These are phyloP conservation scores for Penicillium sp. DNA, from an alignment of 2,329 filamentous ascomycete genomes.

Conservation along the genomic window DNA sequence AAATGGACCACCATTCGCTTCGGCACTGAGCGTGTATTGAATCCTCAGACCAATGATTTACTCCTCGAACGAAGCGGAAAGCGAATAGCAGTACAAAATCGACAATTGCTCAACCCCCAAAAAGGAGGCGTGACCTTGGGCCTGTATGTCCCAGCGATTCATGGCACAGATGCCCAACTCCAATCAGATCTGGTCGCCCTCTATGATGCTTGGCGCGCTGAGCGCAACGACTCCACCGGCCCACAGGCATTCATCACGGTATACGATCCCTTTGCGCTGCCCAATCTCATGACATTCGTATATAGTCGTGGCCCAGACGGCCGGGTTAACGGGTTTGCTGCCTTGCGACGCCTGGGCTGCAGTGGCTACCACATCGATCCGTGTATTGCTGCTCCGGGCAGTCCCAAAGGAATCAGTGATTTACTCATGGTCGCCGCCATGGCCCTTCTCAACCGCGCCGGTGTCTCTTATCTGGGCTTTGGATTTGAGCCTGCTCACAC, in stretches of 20 bases:
- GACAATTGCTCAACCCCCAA: conserved; percentile 36
- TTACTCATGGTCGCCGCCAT: conserved; percentile 40
- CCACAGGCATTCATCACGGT: conserved; percentile 44
- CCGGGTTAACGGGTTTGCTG: conserved; percentile 39
- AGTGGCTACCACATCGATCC: conserved; percentile 47
- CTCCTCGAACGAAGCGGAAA: conserved; percentile 38
- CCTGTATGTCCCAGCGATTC: conserved; percentile 35
- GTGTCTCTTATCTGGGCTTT: conserved; percentile 38
- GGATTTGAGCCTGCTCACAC: conserved; percentile 40
- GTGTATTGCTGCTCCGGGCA: conserved; percentile 35
- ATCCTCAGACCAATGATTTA: conserved; percentile 42
- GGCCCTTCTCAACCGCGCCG: conserved; percentile 36
- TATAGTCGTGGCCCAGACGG: conserved; percentile 36
- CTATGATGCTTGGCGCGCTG: conserved; percentile 41
- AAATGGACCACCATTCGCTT: conserved; percentile 41
- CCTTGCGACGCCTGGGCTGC: conserved; percentile 38
- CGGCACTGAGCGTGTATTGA: conserved; percentile 41
- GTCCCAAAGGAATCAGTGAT: conserved; percentile 41
- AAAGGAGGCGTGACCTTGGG: conserved; percentile 38
- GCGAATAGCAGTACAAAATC: conserved; percentile 38
- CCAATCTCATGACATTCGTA: conserved; percentile 43
- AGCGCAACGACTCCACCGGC: conserved; percentile 31
- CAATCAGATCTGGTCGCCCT: conserved; percentile 35
- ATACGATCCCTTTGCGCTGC: conserved; percentile 42
- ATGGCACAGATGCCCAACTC: conserved; percentile 30